phyloP scores from a whole-genome alignment of 257 asterid species.

The Solanum pinnatisectum region DNA sequence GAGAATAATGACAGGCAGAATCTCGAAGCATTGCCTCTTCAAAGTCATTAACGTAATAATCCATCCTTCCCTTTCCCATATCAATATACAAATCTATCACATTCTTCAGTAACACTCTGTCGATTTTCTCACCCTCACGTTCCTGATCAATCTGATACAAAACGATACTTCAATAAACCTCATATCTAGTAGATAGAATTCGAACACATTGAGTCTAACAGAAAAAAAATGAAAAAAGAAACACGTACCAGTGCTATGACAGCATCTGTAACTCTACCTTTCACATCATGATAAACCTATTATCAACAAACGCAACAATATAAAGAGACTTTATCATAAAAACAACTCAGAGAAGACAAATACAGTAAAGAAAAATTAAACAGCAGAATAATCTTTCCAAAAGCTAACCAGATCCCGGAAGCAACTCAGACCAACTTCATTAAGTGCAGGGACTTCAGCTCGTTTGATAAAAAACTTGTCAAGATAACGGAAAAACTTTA shows the following conservation, averaged over 20 bases:
- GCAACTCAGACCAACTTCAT: slow-evolving; percentile 30
- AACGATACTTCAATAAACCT: neutral
- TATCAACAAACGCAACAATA: neutral
- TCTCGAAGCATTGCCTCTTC: slow-evolving; percentile 45
- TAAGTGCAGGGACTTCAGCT: slow-evolving; percentile 23
- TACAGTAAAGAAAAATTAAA: neutral
- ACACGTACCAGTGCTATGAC: slow-evolving; percentile 2
- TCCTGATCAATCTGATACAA: slow-evolving; percentile 48
- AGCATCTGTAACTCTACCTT: slow-evolving; percentile 7
- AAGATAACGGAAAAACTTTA: slow-evolving; percentile 42
- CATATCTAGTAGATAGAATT: neutral
- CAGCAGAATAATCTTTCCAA: neutral
- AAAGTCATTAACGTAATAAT: slow-evolving; percentile 40
- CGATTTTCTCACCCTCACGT: slow-evolving; percentile 65
- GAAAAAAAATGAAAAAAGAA: neutral
- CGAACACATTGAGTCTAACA: neutral
- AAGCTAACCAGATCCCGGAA: slow-evolving; percentile 29
- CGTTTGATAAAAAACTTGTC: slow-evolving; percentile 36
- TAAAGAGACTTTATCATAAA: neutral
- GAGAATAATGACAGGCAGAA: slow-evolving; percentile 50
- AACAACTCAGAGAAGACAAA: neutral
- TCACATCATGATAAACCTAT: slow-evolving; percentile 34
- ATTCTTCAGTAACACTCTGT: slow-evolving; percentile 38
- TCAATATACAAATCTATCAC: slow-evolving; percentile 55
- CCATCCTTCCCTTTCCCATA: slow-evolving; percentile 62